Evolutionary conservation across 495 filamentous ascomycete species (phyloP).

Genomic region (Hypoxylon cercidicola): DNA sequence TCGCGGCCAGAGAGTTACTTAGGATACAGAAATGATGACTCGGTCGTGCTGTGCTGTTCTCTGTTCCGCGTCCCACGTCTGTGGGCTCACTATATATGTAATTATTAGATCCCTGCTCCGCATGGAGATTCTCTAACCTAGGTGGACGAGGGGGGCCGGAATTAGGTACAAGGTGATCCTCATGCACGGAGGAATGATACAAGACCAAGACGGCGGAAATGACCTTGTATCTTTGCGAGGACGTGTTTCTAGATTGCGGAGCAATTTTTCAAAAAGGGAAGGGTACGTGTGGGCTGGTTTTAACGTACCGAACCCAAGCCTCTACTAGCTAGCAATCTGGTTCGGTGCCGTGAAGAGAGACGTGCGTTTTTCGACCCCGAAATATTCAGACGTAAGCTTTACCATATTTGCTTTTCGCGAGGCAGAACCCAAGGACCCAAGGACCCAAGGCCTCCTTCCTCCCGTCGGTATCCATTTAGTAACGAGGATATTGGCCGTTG

Average conservation of each 20-base stretch:
- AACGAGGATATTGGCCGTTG: constrained; percentile 3
- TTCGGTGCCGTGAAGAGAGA: background rate
- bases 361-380: background rate
- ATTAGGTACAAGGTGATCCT: constrained; percentile 3
- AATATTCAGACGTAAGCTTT: constrained; percentile 6
- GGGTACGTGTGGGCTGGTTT: background rate
- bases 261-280: constrained; percentile 3
- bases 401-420: constrained; percentile 8
- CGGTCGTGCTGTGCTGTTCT: constrained; percentile 9
- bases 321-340: constrained; percentile 6
- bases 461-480: constrained; percentile 5
- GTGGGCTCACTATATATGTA: constrained; percentile 14
- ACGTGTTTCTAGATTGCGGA: constrained; percentile 1
- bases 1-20: background rate
- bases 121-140: constrained; percentile 23
- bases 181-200: constrained; percentile 21
- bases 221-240: constrained; percentile 7
- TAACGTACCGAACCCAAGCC: constrained; percentile 10
- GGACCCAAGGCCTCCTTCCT: constrained; percentile 12
- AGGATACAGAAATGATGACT: constrained; percentile 1
- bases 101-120: constrained; percentile 8
- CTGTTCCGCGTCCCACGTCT: constrained; percentile 2
- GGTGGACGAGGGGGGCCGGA: constrained; percentile 14
- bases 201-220: constrained; percentile 13
- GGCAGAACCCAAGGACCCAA: too few species aligned